These are phyloP conservation scores for Andrographis paniculata DNA, from an alignment of 305 asterid genomes.

Conservation along the genomic window DNA sequence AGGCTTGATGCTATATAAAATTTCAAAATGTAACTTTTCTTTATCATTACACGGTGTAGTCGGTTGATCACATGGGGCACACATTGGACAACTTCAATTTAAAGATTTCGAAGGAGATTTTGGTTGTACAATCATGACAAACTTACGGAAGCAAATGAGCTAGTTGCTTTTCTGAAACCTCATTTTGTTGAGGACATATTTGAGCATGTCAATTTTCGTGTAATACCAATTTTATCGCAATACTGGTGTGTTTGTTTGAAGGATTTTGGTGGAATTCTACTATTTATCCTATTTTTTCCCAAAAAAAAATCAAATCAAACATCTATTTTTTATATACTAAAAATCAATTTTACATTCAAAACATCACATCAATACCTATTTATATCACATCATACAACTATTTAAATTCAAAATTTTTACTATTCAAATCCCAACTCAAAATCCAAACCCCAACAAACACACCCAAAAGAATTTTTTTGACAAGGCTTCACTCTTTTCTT, in stretches of 20 bases:
- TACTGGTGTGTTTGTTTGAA: too few species aligned
- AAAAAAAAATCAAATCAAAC: too few species aligned
- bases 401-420: too few species aligned
- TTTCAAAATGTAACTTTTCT: constrained; percentile 12
- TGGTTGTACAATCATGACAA: constrained; percentile 17
- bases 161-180: neutral
- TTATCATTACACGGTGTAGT: constrained; percentile 13
- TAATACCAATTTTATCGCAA: constrained; percentile 1
- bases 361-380: too few species aligned
- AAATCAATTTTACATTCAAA: too few species aligned
- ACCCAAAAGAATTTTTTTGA: constrained; percentile 5
- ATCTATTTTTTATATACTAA: too few species aligned
- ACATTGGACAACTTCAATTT: constrained; percentile 2
- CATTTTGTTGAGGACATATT: constrained; percentile 9
- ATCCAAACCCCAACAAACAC: too few species aligned
- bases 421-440: too few species aligned
- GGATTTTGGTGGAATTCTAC: too few species aligned
- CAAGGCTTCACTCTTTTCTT: constrained; percentile 7
- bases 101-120: constrained; percentile 13
- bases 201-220: constrained; percentile 13
- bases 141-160: neutral
- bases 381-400: too few species aligned
- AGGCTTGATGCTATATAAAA: constrained; percentile 9
- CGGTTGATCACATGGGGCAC: constrained; percentile 11
- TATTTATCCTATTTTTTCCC: too few species aligned